These are phyloP conservation scores for Prorocentrum cordatum DNA, from an alignment of 169 alveolate species.

Conservation along the genomic window DNA sequence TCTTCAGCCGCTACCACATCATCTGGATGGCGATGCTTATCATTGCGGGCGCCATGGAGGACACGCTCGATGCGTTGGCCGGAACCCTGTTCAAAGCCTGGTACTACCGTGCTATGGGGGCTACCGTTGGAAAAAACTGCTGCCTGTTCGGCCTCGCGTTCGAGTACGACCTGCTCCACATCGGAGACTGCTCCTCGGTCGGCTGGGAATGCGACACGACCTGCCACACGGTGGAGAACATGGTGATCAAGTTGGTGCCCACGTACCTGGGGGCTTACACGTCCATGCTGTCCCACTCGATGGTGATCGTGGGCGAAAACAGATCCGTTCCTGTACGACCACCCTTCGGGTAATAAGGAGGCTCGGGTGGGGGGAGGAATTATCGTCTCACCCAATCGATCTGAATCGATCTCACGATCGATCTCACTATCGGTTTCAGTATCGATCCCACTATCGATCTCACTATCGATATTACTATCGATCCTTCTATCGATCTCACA, in stretches of 20 bases:
- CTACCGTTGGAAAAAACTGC: background rate
- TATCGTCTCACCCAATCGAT: background rate
- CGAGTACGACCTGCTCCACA: background rate
- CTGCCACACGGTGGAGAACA: slow-evolving; percentile 18
- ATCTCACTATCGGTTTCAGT: background rate
- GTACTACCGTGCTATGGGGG: slow-evolving; percentile 4
- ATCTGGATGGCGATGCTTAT: slow-evolving; percentile 4
- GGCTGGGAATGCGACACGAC: slow-evolving; percentile 29
- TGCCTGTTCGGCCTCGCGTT: slow-evolving; percentile 20
- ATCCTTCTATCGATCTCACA: background rate
- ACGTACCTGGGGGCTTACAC: background rate
- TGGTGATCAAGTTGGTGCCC: slow-evolving; percentile 25
- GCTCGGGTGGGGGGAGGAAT: background rate
- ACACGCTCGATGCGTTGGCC: background rate
- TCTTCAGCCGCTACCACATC: background rate
- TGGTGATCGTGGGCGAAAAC: background rate
- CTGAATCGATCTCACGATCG: background rate
- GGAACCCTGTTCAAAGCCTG: background rate
- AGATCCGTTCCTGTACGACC: no score
- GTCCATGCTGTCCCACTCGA: slow-evolving; percentile 8
- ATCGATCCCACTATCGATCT: background rate
- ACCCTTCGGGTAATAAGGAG: no score
- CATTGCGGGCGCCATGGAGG: background rate
- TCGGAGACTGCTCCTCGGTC: background rate
- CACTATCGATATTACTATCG: background rate